phyloP scores from a whole-genome alignment of 225 moss, liverwort and hornwort species.

The Takakia lepidozioides region DNA sequence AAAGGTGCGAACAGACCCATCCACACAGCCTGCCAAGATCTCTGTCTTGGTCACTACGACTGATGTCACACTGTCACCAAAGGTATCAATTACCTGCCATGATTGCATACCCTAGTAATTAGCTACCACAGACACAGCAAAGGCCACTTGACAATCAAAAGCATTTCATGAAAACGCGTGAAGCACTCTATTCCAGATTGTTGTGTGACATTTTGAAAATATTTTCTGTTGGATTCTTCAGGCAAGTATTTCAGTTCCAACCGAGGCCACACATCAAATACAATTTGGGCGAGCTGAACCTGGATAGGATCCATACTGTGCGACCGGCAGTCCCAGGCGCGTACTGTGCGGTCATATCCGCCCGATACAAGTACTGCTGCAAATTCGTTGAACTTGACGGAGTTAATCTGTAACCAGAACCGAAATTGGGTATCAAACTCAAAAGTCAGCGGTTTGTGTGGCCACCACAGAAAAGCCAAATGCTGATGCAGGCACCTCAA shows the following conservation, averaged over 20 bases:
- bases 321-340: conserved; percentile 96
- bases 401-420: conserved; percentile 82
- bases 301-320: conserved; percentile 85
- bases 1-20: conserved; percentile 93
- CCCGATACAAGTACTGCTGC: conserved; percentile 75
- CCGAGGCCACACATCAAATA: too few relatives aligned
- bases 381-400: conserved; percentile 89
- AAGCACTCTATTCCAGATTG: too few relatives aligned
- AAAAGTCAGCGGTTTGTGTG: too few relatives aligned
- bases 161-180: too few relatives aligned
- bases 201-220: too few relatives aligned
- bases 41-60: conserved; percentile 79
- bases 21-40: conserved; percentile 88
- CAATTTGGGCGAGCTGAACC: conserved; percentile 23
- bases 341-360: conserved; percentile 81
- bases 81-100: conserved; percentile 82
- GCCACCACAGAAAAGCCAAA: too few relatives aligned
- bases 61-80: conserved; percentile 89
- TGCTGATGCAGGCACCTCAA: too few relatives aligned
- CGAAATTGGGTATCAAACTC: too few relatives aligned
- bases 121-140: too few relatives aligned
- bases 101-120: too few relatives aligned
- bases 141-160: too few relatives aligned
- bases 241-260: conserved; percentile 1
- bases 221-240: too few relatives aligned